A percentile compares a stretch with the other conserved stretches of the same genome.
Conservation (phyloP, 1,284 basidiomycete species). For the Ceratobasidium sp. region DNA sequence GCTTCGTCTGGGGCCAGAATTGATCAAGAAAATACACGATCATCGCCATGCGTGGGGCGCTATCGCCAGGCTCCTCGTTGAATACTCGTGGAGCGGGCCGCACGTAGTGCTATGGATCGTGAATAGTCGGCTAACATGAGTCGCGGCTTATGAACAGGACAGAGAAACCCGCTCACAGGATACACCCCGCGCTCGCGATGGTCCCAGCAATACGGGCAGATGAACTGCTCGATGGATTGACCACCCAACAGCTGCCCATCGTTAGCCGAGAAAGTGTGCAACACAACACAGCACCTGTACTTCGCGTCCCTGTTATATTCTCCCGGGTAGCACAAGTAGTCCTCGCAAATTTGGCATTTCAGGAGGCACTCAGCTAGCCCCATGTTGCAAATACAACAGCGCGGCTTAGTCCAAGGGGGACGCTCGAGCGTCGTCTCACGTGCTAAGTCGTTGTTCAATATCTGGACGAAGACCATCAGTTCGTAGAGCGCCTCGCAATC, state of each 20-base stretch:
- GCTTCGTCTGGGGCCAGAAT: conserved; percentile 31
- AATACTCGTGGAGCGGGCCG: neutral
- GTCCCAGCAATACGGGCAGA: conserved; percentile 23
- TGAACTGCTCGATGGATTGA: neutral
- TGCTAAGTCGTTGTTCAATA: conserved; percentile 3
- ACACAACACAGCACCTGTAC: neutral
- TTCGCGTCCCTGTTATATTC: neutral
- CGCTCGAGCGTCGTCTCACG: neutral
- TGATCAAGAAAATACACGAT: conserved; percentile 26
- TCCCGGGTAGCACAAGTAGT: neutral
- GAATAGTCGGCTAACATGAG: too few relatives aligned
- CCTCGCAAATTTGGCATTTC: neutral
- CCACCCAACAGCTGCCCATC: neutral
- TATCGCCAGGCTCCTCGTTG: neutral
- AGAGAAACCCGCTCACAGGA: neutral
- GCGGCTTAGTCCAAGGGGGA: neutral
- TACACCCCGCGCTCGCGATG: neutral
- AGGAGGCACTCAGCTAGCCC: neutral
- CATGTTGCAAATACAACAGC: neutral
- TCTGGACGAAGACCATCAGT: neutral
- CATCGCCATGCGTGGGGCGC: conserved; percentile 20
- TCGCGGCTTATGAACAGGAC: too few relatives aligned
- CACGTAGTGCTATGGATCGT: conserved; percentile 9
- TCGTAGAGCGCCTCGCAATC: neutral
- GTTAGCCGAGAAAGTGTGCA: neutral